Conservation (phyloP, 805 yeast species). For the Metschnikowia noctiluminum region DNA sequence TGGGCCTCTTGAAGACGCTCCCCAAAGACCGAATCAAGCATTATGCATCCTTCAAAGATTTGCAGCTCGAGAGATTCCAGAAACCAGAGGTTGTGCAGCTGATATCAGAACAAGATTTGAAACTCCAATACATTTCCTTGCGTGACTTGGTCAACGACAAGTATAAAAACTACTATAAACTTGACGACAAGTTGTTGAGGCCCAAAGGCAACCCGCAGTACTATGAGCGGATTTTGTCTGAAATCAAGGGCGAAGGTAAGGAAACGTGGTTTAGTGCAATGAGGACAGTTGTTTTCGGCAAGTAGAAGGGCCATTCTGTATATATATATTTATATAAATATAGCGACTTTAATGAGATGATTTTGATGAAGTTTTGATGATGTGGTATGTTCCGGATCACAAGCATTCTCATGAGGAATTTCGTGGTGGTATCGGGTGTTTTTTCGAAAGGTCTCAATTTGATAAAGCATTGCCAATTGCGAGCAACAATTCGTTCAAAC, state of each 20-base stretch:
- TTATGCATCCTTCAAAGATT: slow-evolving; percentile 64
- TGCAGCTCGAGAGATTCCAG: slow-evolving; percentile 49
- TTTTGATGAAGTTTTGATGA: too few relatives aligned
- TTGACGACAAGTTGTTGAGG: slow-evolving; percentile 59
- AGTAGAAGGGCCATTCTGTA: slow-evolving; percentile 28
- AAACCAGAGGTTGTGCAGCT: slow-evolving; percentile 33
- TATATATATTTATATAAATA: too few relatives aligned
- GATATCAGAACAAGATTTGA: slow-evolving; percentile 48
- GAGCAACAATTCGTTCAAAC: too few relatives aligned
- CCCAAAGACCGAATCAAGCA: slow-evolving; percentile 71
- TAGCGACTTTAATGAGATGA: too few relatives aligned
- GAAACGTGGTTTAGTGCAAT: slow-evolving; percentile 65
- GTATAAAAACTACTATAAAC: slow-evolving; percentile 59
- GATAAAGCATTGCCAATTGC: too few relatives aligned
- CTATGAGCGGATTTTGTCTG: slow-evolving; percentile 66
- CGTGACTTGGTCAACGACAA: slow-evolving; percentile 57
- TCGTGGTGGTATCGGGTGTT: too few relatives aligned
- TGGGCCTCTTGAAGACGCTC: slow-evolving; percentile 54
- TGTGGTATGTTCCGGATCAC: too few relatives aligned
- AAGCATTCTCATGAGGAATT: too few relatives aligned
- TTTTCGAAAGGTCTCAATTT: too few relatives aligned
- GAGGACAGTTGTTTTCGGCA: slow-evolving; percentile 75
- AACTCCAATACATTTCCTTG: slow-evolving; percentile 58
- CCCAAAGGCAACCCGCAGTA: slow-evolving; percentile 89
- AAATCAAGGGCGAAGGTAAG: slow-evolving; percentile 66